These are phyloP conservation scores for Aspergillus sp. DNA, from an alignment of 2,329 filamentous ascomycete species.

Conservation along the genomic window DNA sequence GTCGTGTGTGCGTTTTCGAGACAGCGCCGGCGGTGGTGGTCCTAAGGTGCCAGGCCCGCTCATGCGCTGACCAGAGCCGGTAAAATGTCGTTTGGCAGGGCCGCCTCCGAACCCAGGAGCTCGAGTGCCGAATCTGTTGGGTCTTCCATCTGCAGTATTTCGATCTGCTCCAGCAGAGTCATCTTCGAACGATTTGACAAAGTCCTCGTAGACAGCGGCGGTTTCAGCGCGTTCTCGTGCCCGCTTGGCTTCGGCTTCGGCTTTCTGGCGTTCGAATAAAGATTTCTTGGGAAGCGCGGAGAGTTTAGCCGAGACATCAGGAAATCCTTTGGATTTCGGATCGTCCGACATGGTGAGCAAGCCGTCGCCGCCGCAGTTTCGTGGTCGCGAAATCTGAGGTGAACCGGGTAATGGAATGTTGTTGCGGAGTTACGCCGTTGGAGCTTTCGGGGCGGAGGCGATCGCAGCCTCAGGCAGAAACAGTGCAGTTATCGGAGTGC, in stretches of 20 bases:
- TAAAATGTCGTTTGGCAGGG: conserved; percentile 63
- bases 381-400: conserved; percentile 1
- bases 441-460: conserved; percentile 16
- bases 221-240: conserved; percentile 82
- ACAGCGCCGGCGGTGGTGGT: conserved; percentile 39
- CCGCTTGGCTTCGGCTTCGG: conserved; percentile 85
- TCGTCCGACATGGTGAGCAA: conserved; percentile 37
- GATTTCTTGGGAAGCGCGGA: conserved; percentile 80
- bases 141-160: conserved; percentile 21
- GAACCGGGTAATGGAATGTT: neutral
- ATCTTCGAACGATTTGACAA: conserved; percentile 68
- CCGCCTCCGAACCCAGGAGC: conserved; percentile 36
- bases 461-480: conserved; percentile 16
- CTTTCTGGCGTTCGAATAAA: conserved; percentile 82
- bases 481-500: neutral
- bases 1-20: conserved; percentile 46
- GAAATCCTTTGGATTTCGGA: conserved; percentile 52
- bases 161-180: conserved; percentile 29
- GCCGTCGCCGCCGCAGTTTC: conserved; percentile 24
- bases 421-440: neutral
- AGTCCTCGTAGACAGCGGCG: conserved; percentile 81
- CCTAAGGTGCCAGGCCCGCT: conserved; percentile 53
- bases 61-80: conserved; percentile 42
- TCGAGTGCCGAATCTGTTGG: conserved; percentile 30
- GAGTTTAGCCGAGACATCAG: conserved; percentile 73